Evolutionary conservation across 169 alveolate genomes (phyloP), one percentile per base, ranked within the genome.

Genomic region (Eimeria maxima): DNA sequence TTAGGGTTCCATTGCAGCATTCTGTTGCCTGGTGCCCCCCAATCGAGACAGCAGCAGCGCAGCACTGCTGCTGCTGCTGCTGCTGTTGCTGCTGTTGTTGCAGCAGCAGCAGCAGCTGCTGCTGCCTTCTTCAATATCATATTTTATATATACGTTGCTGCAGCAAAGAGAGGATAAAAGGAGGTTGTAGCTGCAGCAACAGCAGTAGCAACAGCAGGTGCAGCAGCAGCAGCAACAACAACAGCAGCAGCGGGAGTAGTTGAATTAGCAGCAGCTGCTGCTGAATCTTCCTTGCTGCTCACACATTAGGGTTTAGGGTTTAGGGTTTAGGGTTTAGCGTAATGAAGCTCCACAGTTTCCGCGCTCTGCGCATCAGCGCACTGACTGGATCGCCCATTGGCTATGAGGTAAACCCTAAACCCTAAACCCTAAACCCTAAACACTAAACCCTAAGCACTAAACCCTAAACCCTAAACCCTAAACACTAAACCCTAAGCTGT

Each of bases 321-420:
- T 65, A 65, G 76, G 76, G 63, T 53, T 53, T 53, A 53, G 63
- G 63, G 63, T 53, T 53, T 53, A 53, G 63, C 22, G 18, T 16
- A 10, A 73, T 73, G 84, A 73, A 73, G 84, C 84, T 73, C 53
- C 53, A 47, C 1, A 73, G 84, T 47, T 73, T 73, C 47, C 10
- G 84, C 24, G 84, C 84, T 6, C 53, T 73, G 38, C 84, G 84
- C 53, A 38, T 73, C 10, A 47, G 84, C 53, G 84, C 84, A 18
- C 47, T 73, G 50, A 44, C 84, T 7, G 84, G 84, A 2, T 73
- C 84, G 45, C 84, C 84, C 47, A n/a, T 73, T 73, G 84, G 84
- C 84, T 73, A n/a, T 42, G 84, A 73, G 84, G 84, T 73, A 65
- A 69, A 69, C 80, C 80, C 80, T 69, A 69, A 69, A 69, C 80